A percentile compares a stretch with the other conserved stretches of the same genome.
Conservation (phyloP, 148 eudicot genomes). For the Polygonum maritimum region DNA sequence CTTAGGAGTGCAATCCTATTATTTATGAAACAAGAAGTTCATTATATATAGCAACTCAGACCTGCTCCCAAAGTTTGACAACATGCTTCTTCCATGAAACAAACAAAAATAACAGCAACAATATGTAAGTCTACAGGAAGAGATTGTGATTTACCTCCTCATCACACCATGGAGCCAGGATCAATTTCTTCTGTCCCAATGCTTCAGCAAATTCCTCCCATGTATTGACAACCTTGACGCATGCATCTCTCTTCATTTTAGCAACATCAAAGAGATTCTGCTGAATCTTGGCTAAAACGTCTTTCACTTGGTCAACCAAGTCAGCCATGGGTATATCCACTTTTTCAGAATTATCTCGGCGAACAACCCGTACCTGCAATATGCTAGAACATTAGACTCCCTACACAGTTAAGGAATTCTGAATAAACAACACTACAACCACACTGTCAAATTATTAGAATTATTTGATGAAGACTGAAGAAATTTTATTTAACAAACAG, state of each 20-base stretch:
- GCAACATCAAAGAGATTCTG: slow-evolving; percentile 62
- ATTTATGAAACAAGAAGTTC: neutral
- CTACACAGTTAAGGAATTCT: neutral
- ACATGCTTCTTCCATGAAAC: neutral
- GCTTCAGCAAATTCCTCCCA: slow-evolving; percentile 97
- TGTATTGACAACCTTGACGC: slow-evolving; percentile 53
- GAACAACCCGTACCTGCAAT: slow-evolving; percentile 71
- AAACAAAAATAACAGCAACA: neutral
- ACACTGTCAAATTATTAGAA: neutral
- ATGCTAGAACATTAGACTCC: neutral
- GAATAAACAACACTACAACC: neutral
- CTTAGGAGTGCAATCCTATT: no score
- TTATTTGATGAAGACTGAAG: neutral
- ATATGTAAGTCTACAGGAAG: neutral
- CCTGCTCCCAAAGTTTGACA: neutral
- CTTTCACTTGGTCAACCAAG: slow-evolving; percentile 48
- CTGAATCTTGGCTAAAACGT: slow-evolving; percentile 55
- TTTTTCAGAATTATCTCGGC: slow-evolving; percentile 76
- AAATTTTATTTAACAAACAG: neutral
- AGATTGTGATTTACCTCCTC: slow-evolving; percentile 60
- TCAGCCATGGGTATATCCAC: slow-evolving; percentile 61
- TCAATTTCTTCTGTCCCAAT: slow-evolving; percentile 73
- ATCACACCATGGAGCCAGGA: slow-evolving; percentile 98
- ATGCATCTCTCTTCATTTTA: slow-evolving; percentile 74
- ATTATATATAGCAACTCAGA: neutral